Evolutionary conservation across 108 stramenopile species (phyloP).

Genomic region (Cyclotella sp.): DNA sequence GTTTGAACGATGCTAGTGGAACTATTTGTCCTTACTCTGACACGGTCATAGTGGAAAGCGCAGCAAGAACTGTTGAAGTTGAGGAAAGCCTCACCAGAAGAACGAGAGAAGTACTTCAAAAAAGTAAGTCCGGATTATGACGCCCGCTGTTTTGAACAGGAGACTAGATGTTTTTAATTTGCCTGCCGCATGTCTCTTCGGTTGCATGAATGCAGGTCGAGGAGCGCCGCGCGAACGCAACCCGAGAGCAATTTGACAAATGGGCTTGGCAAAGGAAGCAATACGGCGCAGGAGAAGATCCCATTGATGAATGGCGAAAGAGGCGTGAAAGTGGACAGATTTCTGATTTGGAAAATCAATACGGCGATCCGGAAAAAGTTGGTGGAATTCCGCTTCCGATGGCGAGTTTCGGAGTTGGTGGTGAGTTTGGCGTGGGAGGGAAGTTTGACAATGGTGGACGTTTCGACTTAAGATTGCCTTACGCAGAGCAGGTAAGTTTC

Average conservation of each 20-base stretch:
- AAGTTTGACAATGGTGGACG: constrained; percentile 97
- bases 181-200: no score
- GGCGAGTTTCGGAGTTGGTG: constrained; percentile 90
- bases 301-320: constrained; percentile 88
- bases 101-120: constrained; percentile 81
- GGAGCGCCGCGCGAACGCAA: constrained; percentile 68
- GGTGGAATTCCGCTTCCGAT: constrained; percentile 89
- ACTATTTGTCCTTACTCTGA: not conserved
- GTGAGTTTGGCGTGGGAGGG: constrained; percentile 91
- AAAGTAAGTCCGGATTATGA: constrained; percentile 25
- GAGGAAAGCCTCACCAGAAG: constrained; percentile 63
- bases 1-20: not conserved
- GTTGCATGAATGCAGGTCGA: constrained; percentile 41
- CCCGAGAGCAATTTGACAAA: constrained; percentile 74
- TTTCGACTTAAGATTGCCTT: constrained; percentile 94
- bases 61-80: constrained; percentile 81
- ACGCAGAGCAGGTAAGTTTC: constrained; percentile 80
- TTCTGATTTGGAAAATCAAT: constrained; percentile 85
- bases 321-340: constrained; percentile 76
- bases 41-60: constrained; percentile 58
- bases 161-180: not conserved
- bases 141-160: not conserved
- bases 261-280: constrained; percentile 91
- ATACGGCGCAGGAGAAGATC: constrained; percentile 86
- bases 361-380: constrained; percentile 82